Conservation (phyloP, 805 yeast genomes). For the Monosporozyma servazzii region DNA sequence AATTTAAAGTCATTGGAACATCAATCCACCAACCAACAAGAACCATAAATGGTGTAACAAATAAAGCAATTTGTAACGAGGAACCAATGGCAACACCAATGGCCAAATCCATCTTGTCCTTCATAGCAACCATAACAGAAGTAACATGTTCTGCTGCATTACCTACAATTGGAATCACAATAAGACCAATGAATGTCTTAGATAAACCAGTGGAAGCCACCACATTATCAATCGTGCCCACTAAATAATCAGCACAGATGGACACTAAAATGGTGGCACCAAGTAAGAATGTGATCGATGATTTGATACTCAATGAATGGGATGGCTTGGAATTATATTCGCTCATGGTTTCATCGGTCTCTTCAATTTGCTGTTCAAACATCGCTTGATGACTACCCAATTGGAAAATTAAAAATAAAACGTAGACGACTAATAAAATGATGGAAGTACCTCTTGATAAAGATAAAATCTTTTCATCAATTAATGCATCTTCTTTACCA, state of each 20-base stretch:
- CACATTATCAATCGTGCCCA: conserved; percentile 84
- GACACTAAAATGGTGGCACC: conserved; percentile 72
- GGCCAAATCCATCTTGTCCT: conserved; percentile 95
- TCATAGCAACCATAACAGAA: conserved; percentile 87
- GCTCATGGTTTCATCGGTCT: conserved; percentile 30
- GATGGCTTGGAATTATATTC: conserved; percentile 13
- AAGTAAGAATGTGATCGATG: conserved; percentile 47
- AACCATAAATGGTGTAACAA: conserved; percentile 93
- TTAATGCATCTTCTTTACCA: conserved; percentile 29
- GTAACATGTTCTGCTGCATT: conserved; percentile 99
- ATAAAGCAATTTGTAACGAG: conserved; percentile 87
- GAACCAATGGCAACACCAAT: conserved; percentile 96
- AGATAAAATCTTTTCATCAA: conserved; percentile 44
- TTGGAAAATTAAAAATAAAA: conserved; percentile 77
- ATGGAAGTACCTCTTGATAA: conserved; percentile 82
- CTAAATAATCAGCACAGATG: conserved; percentile 85
- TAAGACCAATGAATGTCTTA: conserved; percentile 89
- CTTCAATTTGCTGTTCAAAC: conserved; percentile 50
- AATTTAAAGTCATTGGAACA: conserved; percentile 86
- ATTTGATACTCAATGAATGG: conserved; percentile 39
- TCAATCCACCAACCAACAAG: conserved; percentile 86
- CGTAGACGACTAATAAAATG: conserved; percentile 66
- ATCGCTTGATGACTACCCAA: conserved; percentile 72
- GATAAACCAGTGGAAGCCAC: conserved; percentile 80
- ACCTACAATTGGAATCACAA: conserved; percentile 92